Evolutionary conservation across 192 early-diverging fungal species (phyloP).

Genomic region (Coemansia sp.): DNA sequence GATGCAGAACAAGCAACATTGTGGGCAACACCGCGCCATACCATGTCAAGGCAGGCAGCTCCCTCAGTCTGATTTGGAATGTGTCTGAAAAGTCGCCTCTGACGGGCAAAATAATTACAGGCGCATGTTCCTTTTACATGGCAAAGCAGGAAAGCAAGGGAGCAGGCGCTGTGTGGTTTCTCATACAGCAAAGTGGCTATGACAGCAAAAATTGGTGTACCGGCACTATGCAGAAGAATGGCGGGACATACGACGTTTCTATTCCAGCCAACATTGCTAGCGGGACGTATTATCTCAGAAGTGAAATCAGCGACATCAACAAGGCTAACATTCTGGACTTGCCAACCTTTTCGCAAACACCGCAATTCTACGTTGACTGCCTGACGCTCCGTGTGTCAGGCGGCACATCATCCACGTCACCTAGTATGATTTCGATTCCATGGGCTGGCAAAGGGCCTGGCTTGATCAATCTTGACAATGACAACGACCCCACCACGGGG

Average conservation of each 20-base stretch:
- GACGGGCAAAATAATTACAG: background rate
- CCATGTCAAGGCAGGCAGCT: background rate
- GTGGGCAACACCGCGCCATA: background rate
- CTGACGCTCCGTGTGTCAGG: background rate
- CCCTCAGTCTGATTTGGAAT: background rate
- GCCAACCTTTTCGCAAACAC: background rate
- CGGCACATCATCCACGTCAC: background rate
- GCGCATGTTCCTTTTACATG: background rate
- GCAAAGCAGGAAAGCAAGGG: background rate
- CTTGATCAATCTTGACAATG: background rate
- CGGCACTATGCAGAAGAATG: background rate
- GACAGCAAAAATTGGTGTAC: background rate
- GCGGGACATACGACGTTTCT: background rate
- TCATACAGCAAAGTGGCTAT: background rate
- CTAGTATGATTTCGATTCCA: background rate
- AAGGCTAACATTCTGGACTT: background rate
- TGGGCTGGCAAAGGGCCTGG: background rate
- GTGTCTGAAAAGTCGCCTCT: conserved; percentile 2
- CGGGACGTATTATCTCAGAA: background rate
- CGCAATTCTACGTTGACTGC: background rate
- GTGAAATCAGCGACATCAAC: background rate
- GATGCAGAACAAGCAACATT: background rate
- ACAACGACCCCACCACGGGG: background rate
- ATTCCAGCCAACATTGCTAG: background rate
- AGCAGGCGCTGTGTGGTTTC: background rate